Conservation (phyloP, 2,329 filamentous ascomycete species). For the Colletotrichum horii region DNA sequence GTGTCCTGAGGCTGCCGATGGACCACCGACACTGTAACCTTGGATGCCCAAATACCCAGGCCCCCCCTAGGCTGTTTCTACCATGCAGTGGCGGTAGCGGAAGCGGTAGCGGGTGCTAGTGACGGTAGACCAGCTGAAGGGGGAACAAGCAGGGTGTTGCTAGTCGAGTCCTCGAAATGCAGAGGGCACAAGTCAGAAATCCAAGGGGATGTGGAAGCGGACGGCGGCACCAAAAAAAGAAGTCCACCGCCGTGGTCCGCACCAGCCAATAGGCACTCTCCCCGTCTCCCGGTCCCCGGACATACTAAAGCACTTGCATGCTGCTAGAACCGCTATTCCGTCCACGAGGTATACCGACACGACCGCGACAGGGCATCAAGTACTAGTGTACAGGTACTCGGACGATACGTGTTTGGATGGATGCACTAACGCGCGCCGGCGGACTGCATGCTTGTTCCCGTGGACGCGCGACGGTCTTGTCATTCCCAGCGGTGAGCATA, state of each 20-base stretch:
- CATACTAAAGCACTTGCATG: background rate
- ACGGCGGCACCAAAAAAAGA: background rate
- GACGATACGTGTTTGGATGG: background rate
- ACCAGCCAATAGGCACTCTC: background rate
- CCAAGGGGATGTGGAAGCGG: background rate
- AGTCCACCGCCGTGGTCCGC: background rate
- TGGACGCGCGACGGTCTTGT: background rate
- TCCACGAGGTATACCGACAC: background rate
- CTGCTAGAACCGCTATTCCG: background rate
- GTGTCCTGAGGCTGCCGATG: background rate
- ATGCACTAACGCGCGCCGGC: background rate
- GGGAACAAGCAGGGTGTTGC: background rate
- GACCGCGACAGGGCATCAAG: background rate
- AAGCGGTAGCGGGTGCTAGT: background rate
- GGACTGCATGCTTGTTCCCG: background rate
- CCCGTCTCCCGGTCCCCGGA: background rate
- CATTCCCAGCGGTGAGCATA: conserved; percentile 6
- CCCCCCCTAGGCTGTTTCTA: background rate
- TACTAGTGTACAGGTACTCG: background rate
- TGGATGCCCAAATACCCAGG: background rate
- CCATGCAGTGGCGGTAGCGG: background rate
- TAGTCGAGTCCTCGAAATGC: background rate
- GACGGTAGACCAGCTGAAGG: background rate
- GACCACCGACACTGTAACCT: background rate
- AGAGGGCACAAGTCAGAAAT: background rate